Evolutionary conservation across 192 early-diverging fungal species (phyloP).

Genomic region (Coemansia sp.): DNA sequence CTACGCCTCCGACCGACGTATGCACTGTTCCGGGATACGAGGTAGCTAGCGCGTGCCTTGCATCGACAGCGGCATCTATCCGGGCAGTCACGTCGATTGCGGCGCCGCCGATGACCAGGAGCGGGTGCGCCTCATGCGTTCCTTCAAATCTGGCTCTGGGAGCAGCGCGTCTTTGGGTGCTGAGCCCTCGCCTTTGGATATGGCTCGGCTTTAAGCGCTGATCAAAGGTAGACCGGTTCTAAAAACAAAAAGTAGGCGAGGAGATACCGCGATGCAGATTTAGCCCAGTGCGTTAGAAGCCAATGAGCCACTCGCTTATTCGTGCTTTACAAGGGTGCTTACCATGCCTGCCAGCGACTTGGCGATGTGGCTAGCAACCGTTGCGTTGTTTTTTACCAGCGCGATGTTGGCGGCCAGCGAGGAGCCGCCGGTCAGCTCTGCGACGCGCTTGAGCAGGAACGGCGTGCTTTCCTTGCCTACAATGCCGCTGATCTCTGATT

Average conservation of each 20-base stretch:
- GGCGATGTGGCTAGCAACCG: constrained; percentile 77
- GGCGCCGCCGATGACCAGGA: constrained; percentile 83
- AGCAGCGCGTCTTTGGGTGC: no score
- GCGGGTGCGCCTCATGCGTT: constrained; percentile 30
- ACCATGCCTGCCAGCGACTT: constrained; percentile 32
- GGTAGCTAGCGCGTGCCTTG: constrained; percentile 45
- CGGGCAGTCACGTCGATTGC: constrained; percentile 73
- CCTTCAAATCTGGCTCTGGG: no score
- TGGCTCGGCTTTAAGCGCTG: no score
- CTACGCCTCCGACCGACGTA: constrained; percentile 82
- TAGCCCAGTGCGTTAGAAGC: no score
- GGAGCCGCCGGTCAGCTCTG: constrained; percentile 76
- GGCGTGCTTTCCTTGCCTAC: constrained; percentile 89
- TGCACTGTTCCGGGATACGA: constrained; percentile 70
- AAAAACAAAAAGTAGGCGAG: no score
- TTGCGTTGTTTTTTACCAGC: constrained; percentile 89
- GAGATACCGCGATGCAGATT: no score
- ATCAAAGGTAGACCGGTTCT: no score
- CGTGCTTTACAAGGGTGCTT: no score
- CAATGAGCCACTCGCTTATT: no score
- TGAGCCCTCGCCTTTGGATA: background rate
- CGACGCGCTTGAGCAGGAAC: constrained; percentile 83
- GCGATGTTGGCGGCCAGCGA: constrained; percentile 72
- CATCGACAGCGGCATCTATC: background rate
- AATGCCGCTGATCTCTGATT: constrained; percentile 64